phyloP scores from a whole-genome alignment of 306 rosid genomes.

The Lathyrus sativus region DNA sequence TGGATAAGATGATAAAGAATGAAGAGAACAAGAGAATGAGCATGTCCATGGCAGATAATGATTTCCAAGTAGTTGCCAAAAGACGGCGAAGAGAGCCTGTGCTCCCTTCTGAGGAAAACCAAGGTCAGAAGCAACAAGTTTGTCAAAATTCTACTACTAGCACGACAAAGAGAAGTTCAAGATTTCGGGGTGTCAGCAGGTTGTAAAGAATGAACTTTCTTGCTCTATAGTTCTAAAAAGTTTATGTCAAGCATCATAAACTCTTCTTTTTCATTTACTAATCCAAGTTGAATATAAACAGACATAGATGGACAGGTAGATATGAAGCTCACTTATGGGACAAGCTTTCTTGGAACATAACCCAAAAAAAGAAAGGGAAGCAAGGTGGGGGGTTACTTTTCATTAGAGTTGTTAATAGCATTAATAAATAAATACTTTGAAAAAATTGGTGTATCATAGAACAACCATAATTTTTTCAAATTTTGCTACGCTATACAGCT shows the following conservation, averaged over 20 bases:
- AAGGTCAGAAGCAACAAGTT: constrained; percentile 35
- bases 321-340: constrained; percentile 88
- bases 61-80: constrained; percentile 48
- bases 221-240: not conserved
- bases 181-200: constrained; percentile 77
- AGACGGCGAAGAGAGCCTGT: constrained; percentile 54
- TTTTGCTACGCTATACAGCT: not conserved
- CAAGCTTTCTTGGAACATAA: constrained; percentile 77
- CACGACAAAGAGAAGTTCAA: constrained; percentile 69
- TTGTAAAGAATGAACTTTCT: constrained; percentile 9
- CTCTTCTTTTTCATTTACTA: constrained; percentile 17
- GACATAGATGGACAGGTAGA: constrained; percentile 83
- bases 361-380: constrained; percentile 85
- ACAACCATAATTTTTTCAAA: not conserved
- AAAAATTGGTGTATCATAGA: no score
- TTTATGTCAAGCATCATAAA: not conserved
- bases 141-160: constrained; percentile 49
- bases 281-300: constrained; percentile 35
- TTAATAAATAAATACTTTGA: no score
- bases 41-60: constrained; percentile 39
- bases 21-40: constrained; percentile 46
- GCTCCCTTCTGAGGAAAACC: constrained; percentile 29
- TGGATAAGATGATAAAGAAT: constrained; percentile 50
- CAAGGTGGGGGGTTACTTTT: constrained; percentile 50
- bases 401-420: not conserved